phyloP scores from a whole-genome alignment of 2,329 filamentous ascomycete species.

The Penicillium hesseltinei region DNA sequence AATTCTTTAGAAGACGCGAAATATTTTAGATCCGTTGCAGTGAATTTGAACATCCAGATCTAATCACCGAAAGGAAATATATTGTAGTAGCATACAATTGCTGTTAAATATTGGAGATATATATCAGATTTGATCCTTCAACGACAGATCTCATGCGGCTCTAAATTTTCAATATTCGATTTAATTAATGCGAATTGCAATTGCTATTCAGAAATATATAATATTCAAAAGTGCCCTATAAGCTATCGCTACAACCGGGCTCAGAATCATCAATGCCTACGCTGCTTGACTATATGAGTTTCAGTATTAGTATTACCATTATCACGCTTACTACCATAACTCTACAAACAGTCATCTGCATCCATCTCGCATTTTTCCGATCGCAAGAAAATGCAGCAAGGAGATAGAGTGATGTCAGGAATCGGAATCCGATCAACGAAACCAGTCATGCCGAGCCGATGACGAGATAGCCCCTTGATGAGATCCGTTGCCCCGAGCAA shows the following conservation, averaged over 20 bases:
- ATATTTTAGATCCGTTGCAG: too few species aligned
- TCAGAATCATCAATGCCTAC: background rate
- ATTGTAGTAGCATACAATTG: background rate
- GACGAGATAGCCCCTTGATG: slow-evolving; percentile 11
- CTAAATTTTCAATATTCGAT: background rate
- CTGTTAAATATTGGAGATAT: background rate
- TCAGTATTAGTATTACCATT: background rate
- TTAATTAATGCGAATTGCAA: background rate
- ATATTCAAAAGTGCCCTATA: too few species aligned
- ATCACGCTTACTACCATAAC: background rate
- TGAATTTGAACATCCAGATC: too few species aligned
- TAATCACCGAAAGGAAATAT: background rate
- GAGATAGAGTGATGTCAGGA: slow-evolving; percentile 8
- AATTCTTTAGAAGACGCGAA: background rate
- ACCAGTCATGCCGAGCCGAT: slow-evolving; percentile 14
- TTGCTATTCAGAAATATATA: background rate
- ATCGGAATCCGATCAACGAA: slow-evolving; percentile 2
- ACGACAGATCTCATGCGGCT: background rate
- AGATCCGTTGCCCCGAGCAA: slow-evolving; percentile 16
- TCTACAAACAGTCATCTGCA: background rate
- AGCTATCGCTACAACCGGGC: background rate
- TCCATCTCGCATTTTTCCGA: slow-evolving; percentile 12
- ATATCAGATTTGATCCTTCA: background rate
- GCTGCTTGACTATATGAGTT: background rate
- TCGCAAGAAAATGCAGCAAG: slow-evolving; percentile 21